Conservation (phyloP, 805 yeast species). For the Candida boidinii region DNA sequence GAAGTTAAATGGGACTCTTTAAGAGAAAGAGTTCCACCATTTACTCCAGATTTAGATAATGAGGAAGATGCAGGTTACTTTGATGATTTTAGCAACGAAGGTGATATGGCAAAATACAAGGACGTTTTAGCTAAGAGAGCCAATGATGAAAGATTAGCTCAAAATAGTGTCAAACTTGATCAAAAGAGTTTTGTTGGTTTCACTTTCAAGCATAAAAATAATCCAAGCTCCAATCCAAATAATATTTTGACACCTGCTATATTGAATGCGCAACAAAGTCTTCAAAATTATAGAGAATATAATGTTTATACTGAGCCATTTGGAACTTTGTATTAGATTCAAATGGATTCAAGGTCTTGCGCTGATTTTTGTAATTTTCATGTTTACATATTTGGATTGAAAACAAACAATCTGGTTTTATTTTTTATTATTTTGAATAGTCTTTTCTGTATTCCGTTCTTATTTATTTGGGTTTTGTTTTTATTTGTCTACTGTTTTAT, state of each 20-base stretch:
- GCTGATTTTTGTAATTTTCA: no score
- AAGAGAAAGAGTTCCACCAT: conserved; percentile 77
- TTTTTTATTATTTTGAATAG: no score
- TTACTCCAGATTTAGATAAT: conserved; percentile 91
- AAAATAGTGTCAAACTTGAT: conserved; percentile 47
- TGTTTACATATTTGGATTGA: no score
- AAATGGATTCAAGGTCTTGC: no score
- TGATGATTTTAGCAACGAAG: conserved; percentile 94
- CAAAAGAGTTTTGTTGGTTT: conserved; percentile 85
- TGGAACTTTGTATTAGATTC: conserved; percentile 23
- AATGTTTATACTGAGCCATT: conserved; percentile 29
- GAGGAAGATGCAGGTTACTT: conserved; percentile 98
- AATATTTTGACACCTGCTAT: conserved; percentile 25
- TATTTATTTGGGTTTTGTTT: no score
- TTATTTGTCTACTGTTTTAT: no score
- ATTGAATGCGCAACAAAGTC: conserved; percentile 14
- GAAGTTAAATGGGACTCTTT: conserved; percentile 75
- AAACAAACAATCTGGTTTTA: no score
- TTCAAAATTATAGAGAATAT: conserved; percentile 15
- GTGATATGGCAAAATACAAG: conserved; percentile 94
- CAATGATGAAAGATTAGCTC: conserved; percentile 74
- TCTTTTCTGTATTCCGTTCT: no score
- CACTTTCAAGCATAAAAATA: conserved; percentile 80
- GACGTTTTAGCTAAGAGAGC: conserved; percentile 92
- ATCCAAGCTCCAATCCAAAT: conserved; percentile 39